Evolutionary conservation across 2,329 filamentous ascomycete genomes (phyloP).

Genomic region (Colletotrichum tabaci): DNA sequence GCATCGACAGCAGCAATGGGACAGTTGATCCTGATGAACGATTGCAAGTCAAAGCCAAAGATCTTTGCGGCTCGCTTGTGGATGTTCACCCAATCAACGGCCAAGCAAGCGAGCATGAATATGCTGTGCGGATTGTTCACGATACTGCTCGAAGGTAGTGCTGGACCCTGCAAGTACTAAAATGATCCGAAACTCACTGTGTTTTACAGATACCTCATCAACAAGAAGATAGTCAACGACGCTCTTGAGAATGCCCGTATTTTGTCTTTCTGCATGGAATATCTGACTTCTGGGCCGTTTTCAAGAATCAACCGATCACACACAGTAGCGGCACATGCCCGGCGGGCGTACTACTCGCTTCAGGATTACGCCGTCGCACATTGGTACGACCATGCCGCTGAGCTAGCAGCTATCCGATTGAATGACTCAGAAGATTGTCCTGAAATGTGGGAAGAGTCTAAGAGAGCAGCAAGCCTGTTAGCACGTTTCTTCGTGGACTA

Average conservation of each 20-base stretch:
- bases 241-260: background rate
- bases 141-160: constrained; percentile 1
- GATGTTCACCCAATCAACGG: background rate
- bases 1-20: background rate
- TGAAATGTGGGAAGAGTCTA: too few relatives aligned
- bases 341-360: background rate
- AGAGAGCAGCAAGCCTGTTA: too few relatives aligned
- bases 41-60: background rate
- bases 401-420: too few relatives aligned
- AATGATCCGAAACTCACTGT: too few relatives aligned
- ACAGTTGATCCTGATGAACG: background rate
- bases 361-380: too few relatives aligned
- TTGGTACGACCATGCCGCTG: too few relatives aligned
- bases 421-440: too few relatives aligned
- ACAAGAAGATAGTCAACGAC: background rate
- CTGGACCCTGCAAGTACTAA: background rate
- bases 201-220: background rate
- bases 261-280: background rate
- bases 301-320: background rate
- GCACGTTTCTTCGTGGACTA: too few relatives aligned
- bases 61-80: constrained; percentile 3
- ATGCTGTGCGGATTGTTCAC: background rate
- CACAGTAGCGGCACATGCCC: background rate
- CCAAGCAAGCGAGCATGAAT: background rate
- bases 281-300: background rate